phyloP scores from a whole-genome alignment of 352 stramenopile genomes.

The Phytopythium cucurbitacearum region DNA sequence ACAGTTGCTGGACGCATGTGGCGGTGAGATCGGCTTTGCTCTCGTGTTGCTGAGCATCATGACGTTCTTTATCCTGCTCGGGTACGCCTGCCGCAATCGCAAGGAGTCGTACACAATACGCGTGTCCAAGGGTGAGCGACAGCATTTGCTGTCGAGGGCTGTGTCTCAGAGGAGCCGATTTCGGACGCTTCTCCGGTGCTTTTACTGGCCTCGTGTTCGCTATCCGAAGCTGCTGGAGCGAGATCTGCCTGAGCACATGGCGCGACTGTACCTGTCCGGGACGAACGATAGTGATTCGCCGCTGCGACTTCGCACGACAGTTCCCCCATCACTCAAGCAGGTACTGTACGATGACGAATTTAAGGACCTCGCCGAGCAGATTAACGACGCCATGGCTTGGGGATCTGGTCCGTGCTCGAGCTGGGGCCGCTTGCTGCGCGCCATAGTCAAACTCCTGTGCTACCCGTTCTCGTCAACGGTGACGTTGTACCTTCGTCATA shows the following conservation, averaged over 20 bases:
- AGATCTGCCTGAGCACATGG: conserved; percentile 81
- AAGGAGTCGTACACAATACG: conserved; percentile 60
- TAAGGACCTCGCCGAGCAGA: conserved; percentile 49
- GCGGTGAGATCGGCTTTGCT: conserved; percentile 67
- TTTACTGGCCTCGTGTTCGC: conserved; percentile 70
- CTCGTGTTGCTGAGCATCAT: conserved; percentile 65
- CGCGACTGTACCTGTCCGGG: conserved; percentile 65
- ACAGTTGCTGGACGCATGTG: conserved; percentile 70
- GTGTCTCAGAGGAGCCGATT: conserved; percentile 56
- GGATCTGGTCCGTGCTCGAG: conserved; percentile 35
- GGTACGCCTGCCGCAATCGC: conserved; percentile 62
- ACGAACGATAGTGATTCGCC: conserved; percentile 60
- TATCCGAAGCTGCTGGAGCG: conserved; percentile 78
- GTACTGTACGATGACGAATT: conserved; percentile 74
- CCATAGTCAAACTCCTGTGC: conserved; percentile 53
- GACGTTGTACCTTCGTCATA: conserved; percentile 57
- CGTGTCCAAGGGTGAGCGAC: conserved; percentile 47
- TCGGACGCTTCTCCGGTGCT: conserved; percentile 47
- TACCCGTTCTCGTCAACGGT: conserved; percentile 70
- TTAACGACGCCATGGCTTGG: conserved; percentile 62
- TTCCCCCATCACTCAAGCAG: conserved; percentile 47
- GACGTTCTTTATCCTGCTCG: conserved; percentile 65
- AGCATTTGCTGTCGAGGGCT: conserved; percentile 58
- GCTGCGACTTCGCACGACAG: conserved; percentile 52
- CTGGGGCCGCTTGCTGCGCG: conserved; percentile 59